Evolutionary conservation across 2,329 filamentous ascomycete genomes (phyloP).

Genomic region (Niveomyces coronatus): DNA sequence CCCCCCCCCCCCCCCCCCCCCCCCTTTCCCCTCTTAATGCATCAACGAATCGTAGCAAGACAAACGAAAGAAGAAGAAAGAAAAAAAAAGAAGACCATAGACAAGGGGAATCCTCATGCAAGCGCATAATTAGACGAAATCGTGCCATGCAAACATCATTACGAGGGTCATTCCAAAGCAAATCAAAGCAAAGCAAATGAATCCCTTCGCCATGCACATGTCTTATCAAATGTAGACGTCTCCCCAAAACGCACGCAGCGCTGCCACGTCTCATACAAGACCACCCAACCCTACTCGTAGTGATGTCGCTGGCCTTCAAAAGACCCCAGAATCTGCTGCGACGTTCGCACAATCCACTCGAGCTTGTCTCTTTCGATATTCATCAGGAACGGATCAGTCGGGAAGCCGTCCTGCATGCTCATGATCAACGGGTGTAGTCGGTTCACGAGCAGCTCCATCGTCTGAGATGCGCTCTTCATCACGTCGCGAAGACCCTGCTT

Average conservation of each 20-base stretch:
- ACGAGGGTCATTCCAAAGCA: not conserved
- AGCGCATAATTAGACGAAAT: not conserved
- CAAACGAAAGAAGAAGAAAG: not conserved
- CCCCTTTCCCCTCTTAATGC: not conserved
- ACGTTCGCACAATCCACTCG: conserved; percentile 28
- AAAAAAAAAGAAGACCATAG: not conserved
- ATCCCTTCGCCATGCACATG: not conserved
- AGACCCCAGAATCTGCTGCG: conserved; percentile 25
- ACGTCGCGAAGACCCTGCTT: conserved; percentile 26
- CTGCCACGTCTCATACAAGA: not conserved
- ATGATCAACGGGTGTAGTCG: conserved; percentile 25
- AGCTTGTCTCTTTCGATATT: conserved; percentile 28
- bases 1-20: no score
- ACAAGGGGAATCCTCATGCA: conserved; percentile 8
- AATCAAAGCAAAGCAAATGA: not conserved
- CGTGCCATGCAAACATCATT: not conserved
- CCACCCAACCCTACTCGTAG: conserved; percentile 17
- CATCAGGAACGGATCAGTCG: conserved; percentile 29
- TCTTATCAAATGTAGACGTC: not conserved
- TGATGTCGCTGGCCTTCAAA: conserved; percentile 18
- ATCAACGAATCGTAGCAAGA: not conserved
- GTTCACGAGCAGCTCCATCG: conserved; percentile 27
- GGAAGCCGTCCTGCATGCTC: conserved; percentile 25
- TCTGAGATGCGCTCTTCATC: conserved; percentile 28
- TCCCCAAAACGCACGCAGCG: not conserved